Percentiles rank a stretch among this genome's conserved stretches.
Conservation (phyloP, 2,329 filamentous ascomycete genomes). For the Penicillium janthinellum region DNA sequence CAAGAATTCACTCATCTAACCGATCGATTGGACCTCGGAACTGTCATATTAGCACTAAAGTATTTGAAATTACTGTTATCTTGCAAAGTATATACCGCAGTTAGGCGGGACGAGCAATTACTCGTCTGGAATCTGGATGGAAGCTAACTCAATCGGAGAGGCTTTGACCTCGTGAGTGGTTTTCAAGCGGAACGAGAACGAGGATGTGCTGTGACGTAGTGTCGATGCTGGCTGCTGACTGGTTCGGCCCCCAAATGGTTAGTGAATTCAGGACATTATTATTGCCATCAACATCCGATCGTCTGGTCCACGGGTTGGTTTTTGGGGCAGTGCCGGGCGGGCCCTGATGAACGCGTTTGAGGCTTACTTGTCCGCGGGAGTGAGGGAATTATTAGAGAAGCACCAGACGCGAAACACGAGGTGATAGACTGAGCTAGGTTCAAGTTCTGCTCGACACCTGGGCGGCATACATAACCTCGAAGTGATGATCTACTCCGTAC, state of each 20-base stretch:
- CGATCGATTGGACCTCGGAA: background rate
- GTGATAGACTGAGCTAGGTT: too few relatives aligned
- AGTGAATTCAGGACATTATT: too few relatives aligned
- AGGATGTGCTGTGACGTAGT: background rate
- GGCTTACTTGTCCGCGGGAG: background rate
- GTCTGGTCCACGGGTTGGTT: background rate
- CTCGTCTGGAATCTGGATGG: background rate
- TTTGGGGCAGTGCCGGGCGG: constrained; percentile 1
- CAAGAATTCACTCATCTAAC: background rate
- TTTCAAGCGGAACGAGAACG: constrained; percentile 1
- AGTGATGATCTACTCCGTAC: background rate
- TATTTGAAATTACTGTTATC: background rate
- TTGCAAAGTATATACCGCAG: too few relatives aligned
- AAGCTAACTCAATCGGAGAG: background rate
- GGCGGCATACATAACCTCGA: too few relatives aligned
- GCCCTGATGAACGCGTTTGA: background rate
- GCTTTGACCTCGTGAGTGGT: background rate
- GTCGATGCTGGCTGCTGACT: background rate
- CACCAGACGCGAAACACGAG: too few relatives aligned
- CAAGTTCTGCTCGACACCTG: too few relatives aligned
- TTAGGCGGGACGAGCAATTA: background rate
- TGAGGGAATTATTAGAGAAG: background rate
- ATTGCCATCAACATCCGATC: background rate
- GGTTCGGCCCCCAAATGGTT: background rate
- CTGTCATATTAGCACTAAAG: background rate